These are phyloP conservation scores for Nakazawaea populi DNA, from an alignment of 805 yeast species.

Conservation along the genomic window DNA sequence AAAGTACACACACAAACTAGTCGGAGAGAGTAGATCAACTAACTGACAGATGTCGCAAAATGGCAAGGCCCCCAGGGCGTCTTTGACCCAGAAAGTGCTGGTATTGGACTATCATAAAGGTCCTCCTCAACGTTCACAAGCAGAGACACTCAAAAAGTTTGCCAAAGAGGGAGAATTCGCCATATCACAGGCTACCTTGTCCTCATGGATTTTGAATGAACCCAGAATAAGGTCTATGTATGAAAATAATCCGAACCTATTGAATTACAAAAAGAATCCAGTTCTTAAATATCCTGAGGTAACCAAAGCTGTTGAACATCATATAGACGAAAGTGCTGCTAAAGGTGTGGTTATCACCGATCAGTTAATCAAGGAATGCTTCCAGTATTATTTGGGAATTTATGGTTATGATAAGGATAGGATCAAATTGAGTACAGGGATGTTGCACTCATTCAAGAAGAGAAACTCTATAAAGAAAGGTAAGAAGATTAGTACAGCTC, in stretches of 20 bases:
- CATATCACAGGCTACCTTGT: slow-evolving; percentile 29
- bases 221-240: slow-evolving; percentile 17
- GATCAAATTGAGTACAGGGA: slow-evolving; percentile 26
- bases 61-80: slow-evolving; percentile 21
- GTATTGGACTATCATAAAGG: slow-evolving; percentile 27
- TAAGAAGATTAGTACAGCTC: background rate
- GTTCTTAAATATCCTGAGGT: slow-evolving; percentile 28
- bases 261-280: slow-evolving; percentile 23
- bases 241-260: slow-evolving; percentile 20
- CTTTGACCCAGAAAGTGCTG: slow-evolving; percentile 23
- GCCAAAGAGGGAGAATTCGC: slow-evolving; percentile 17
- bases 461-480: slow-evolving; percentile 21
- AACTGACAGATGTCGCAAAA: background rate
- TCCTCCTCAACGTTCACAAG: slow-evolving; percentile 23
- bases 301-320: slow-evolving; percentile 23
- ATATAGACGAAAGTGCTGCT: slow-evolving; percentile 14
- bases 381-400: slow-evolving; percentile 12
- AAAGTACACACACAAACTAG: background rate
- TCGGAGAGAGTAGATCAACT: background rate
- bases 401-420: slow-evolving; percentile 18
- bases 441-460: slow-evolving; percentile 27
- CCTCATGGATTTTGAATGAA: slow-evolving; percentile 26
- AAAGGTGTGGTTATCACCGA: slow-evolving; percentile 20
- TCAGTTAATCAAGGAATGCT: slow-evolving; percentile 17
- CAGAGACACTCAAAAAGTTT: slow-evolving; percentile 21